Base-by-base conservation (phyloP, 2,329 filamentous ascomycete species). In the Diplodia mutila region DNA sequence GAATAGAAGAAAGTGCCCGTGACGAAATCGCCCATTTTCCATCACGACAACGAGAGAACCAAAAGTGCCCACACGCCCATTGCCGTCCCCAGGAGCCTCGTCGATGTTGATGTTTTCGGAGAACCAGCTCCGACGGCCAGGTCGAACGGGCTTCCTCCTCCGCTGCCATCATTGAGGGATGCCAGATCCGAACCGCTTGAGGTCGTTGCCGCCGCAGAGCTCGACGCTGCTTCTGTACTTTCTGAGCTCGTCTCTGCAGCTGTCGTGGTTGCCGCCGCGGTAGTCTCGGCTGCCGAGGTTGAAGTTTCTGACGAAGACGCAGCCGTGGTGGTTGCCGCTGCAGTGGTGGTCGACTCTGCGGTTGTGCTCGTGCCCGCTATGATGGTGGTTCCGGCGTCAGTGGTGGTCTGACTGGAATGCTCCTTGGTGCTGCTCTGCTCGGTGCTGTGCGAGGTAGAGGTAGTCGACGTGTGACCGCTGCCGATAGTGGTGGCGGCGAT, bases 131-230 rank as follows among this genome's bases (percentile, higher is more conserved):
- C 29, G 18, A 25, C 18, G 32, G 52, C 48, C n/a, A 78, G 73
- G 69, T 82, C 81, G 68, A 84, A 83, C 5, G 81, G 82, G 64
- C 79, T 81, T n/a, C 82, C 82, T 18, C 81, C 80, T 23, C 80
- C 80, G 14, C 77, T 79, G 29, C 77, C 59, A 14, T 52, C 59
- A 14, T 63, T 63, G 11, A 51, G 27, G 75, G 23, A 74, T 70
- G 61, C 75, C 78, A 11, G 75, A 75, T 21, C 76, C 74, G 67
- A 80, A 76, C 18, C 71, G 71, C 39, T 11, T 4, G 59, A 63
- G 12, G 59, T 76, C 8, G 72, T 67, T n/a, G 59, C 52, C 27
- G 55, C 49, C 25, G 61, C 48, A 23, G 64, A 23, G 37, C 64
- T 66, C n/a, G 52, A 37, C 39, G 68, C 27, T 12, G 68, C 55